Conservation (phyloP, 2,329 filamentous ascomycete genomes). For the Penicillium psychrosexuale region DNA sequence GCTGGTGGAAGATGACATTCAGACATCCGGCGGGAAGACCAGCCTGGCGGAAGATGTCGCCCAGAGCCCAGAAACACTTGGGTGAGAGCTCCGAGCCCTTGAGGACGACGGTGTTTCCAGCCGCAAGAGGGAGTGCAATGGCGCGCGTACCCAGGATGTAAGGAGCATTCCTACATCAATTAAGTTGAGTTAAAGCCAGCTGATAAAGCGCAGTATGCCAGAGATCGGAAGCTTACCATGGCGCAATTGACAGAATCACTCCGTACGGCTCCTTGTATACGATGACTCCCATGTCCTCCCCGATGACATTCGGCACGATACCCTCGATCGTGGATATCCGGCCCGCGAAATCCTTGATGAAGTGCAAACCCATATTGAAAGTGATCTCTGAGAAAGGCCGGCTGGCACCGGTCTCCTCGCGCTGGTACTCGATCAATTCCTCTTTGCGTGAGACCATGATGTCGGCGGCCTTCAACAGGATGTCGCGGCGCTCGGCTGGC, state of each 20-base stretch:
- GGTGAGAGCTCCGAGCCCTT: constrained; percentile 70
- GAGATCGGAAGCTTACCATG: constrained; percentile 58
- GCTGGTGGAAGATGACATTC: constrained; percentile 64
- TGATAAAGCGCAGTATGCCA: neutral
- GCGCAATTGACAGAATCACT: constrained; percentile 73
- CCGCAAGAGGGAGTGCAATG: constrained; percentile 61
- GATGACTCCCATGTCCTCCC: constrained; percentile 58
- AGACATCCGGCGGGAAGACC: constrained; percentile 72
- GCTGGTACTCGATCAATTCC: constrained; percentile 61
- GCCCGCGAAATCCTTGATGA: constrained; percentile 53
- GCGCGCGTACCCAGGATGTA: constrained; percentile 49
- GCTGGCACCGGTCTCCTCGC: constrained; percentile 55
- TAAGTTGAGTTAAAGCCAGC: neutral
- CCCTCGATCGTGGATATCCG: constrained; percentile 50
- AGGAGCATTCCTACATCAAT: constrained; percentile 51
- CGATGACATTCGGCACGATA: constrained; percentile 46
- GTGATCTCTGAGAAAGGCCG: constrained; percentile 38
- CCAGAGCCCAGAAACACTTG: constrained; percentile 61
- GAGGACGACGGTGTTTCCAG: constrained; percentile 72
- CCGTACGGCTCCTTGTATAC: constrained; percentile 74
- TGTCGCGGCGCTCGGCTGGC: constrained; percentile 60
- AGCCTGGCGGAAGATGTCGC: constrained; percentile 65
- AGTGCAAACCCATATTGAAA: constrained; percentile 32
- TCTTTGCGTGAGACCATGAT: constrained; percentile 53
- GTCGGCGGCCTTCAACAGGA: constrained; percentile 52